These are phyloP conservation scores for Aleurites moluccanus DNA, from an alignment of 441 rosid genomes.

Conservation along the genomic window DNA sequence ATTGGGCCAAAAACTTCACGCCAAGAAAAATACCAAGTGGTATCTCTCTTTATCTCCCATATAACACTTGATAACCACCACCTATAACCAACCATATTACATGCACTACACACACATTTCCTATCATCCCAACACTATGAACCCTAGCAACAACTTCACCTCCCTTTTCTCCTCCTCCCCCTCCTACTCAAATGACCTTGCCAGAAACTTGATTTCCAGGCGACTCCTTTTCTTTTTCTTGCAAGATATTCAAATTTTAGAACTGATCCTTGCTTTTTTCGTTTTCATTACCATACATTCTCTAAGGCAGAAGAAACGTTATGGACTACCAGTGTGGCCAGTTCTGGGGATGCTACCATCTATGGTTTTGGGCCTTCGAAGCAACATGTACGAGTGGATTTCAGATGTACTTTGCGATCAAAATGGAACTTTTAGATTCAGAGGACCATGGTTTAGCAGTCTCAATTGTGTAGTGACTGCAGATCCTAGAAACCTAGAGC, in stretches of 20 bases:
- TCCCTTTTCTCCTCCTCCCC: slow-evolving; percentile 24
- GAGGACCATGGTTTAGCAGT: slow-evolving; percentile 77
- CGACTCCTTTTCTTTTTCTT: slow-evolving; percentile 42
- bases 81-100: background rate
- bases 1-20: slow-evolving; percentile 45
- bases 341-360: slow-evolving; percentile 88
- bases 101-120: slow-evolving; percentile 23
- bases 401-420: slow-evolving; percentile 51
- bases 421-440: slow-evolving; percentile 76
- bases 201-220: slow-evolving; percentile 27
- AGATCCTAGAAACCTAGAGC: slow-evolving; percentile 84
- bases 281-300: slow-evolving; percentile 61
- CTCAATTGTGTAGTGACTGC: slow-evolving; percentile 74
- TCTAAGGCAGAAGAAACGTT: slow-evolving; percentile 57
- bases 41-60: slow-evolving; percentile 16
- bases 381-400: slow-evolving; percentile 72
- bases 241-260: slow-evolving; percentile 58
- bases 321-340: slow-evolving; percentile 84
- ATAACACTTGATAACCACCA: slow-evolving; percentile 32
- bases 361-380: slow-evolving; percentile 40
- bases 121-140: slow-evolving; percentile 42
- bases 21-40: slow-evolving; percentile 29
- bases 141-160: slow-evolving; percentile 36
- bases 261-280: slow-evolving; percentile 55
- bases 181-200: slow-evolving; percentile 4